These are phyloP conservation scores for Gnaphalium uliginosum DNA, from an alignment of 129 eudicot species.

Conservation along the genomic window DNA sequence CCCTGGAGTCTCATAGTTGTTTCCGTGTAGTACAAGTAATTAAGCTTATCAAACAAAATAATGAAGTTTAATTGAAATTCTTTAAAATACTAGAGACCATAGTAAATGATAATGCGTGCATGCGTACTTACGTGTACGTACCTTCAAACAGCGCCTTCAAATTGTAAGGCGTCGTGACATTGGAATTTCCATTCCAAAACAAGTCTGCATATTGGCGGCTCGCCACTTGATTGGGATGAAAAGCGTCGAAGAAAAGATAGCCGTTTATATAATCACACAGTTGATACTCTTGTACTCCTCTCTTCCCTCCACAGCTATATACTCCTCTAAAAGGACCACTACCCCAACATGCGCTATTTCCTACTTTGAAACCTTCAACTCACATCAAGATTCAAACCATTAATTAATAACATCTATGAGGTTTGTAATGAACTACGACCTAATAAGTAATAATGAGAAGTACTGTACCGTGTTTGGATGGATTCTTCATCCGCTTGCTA, in stretches of 20 bases:
- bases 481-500: constrained; percentile 11
- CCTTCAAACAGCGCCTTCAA: constrained; percentile 38
- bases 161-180: constrained; percentile 36
- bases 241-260: constrained; percentile 51
- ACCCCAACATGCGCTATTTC: constrained; percentile 46
- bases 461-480: constrained; percentile 35
- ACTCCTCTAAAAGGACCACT: constrained; percentile 33
- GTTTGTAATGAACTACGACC: too few relatives aligned
- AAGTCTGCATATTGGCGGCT: constrained; percentile 45
- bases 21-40: not conserved
- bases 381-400: not conserved
- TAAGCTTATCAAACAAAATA: not conserved
- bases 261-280: constrained; percentile 34
- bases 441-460: not conserved
- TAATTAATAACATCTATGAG: not conserved
- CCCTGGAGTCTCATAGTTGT: not conserved
- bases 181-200: constrained; percentile 47
- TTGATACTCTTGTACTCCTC: constrained; percentile 33
- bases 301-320: constrained; percentile 23
- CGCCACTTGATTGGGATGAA: constrained; percentile 44
- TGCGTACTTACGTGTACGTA: too few relatives aligned
- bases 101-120: too few relatives aligned
- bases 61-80: too few relatives aligned
- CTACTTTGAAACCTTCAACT: constrained; percentile 36
- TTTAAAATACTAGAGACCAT: too few relatives aligned